phyloP scores from a whole-genome alignment of 2,329 filamentous ascomycete genomes.

The Orbilia quercus region DNA sequence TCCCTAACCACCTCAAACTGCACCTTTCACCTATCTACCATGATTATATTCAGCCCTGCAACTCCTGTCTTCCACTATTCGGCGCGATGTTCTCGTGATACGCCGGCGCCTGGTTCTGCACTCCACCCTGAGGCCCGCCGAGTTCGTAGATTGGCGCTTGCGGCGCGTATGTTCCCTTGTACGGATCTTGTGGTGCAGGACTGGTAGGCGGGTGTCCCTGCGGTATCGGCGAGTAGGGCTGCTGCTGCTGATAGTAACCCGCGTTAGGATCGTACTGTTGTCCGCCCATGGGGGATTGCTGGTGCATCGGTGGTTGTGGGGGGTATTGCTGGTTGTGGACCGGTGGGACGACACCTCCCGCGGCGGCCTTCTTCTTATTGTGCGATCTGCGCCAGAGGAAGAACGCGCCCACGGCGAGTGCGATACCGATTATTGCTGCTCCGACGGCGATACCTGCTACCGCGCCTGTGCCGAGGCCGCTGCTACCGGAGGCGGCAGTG shows the following conservation, averaged over 20 bases:
- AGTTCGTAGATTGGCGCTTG: constrained; percentile 30
- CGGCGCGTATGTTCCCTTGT: constrained; percentile 24
- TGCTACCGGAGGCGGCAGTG: background rate
- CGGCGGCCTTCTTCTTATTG: constrained; percentile 16
- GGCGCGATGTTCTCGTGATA: constrained; percentile 31
- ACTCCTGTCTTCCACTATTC: constrained; percentile 24
- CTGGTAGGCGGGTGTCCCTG: constrained; percentile 4
- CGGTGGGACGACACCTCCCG: too few relatives aligned
- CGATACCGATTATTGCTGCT: constrained; percentile 42
- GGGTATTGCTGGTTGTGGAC: constrained; percentile 25
- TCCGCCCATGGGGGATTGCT: background rate
- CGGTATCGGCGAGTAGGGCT: constrained; percentile 34
- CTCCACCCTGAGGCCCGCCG: constrained; percentile 15
- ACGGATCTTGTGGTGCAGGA: constrained; percentile 18
- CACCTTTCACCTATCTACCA: background rate
- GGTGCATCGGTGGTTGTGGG: constrained; percentile 27
- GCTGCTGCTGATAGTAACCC: constrained; percentile 49
- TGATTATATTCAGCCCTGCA: constrained; percentile 23
- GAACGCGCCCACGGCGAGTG: constrained; percentile 41
- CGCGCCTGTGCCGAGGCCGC: constrained; percentile 39
- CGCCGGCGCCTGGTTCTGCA: background rate
- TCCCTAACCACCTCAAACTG: background rate
- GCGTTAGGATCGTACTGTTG: constrained; percentile 21
- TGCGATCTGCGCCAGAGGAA: constrained; percentile 45
- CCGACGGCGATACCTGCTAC: constrained; percentile 50